These are phyloP conservation scores for Allium fistulosum DNA, from an alignment of 106 monocot species.

Conservation along the genomic window DNA sequence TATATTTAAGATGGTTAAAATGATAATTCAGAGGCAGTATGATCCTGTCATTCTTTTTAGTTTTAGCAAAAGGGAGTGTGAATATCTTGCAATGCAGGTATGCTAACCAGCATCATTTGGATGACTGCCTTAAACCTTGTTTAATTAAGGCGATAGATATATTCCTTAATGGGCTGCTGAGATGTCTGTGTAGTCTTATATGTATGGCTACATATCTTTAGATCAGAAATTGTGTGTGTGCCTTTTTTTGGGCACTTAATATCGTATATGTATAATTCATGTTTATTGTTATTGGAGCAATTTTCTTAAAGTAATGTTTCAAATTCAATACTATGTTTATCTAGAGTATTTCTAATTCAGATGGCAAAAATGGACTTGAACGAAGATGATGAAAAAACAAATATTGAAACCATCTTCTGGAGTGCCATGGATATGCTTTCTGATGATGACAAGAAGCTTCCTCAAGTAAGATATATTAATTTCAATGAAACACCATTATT, in stretches of 20 bases:
- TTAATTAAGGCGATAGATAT: too few relatives aligned
- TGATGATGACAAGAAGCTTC: conserved; percentile 98
- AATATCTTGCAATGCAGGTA: conserved; percentile 98
- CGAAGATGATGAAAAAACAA: conserved; percentile 82
- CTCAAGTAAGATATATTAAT: conserved; percentile 53
- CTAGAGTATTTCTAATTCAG: conserved; percentile 17
- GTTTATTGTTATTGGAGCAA: too few relatives aligned
- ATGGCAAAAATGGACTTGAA: conserved; percentile 98
- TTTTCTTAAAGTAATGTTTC: too few relatives aligned
- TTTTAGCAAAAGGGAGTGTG: conserved; percentile 98
- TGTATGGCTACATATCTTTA: too few relatives aligned
- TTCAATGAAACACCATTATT: not conserved
- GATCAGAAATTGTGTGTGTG: too few relatives aligned
- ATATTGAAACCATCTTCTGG: conserved; percentile 93
- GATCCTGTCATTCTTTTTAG: conserved; percentile 94
- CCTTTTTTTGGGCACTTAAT: too few relatives aligned
- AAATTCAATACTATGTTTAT: too few relatives aligned
- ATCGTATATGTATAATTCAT: too few relatives aligned
- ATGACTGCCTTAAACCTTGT: too few relatives aligned
- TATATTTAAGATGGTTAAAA: conserved; percentile 97
- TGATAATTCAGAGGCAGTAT: conserved; percentile 91
- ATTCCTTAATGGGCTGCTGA: too few relatives aligned
- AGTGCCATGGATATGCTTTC: conserved; percentile 97
- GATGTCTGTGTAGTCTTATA: too few relatives aligned
- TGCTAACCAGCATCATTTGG: not conserved